phyloP scores from a whole-genome alignment of 495 filamentous ascomycete genomes.

The Polyplosphaeria fusca region DNA sequence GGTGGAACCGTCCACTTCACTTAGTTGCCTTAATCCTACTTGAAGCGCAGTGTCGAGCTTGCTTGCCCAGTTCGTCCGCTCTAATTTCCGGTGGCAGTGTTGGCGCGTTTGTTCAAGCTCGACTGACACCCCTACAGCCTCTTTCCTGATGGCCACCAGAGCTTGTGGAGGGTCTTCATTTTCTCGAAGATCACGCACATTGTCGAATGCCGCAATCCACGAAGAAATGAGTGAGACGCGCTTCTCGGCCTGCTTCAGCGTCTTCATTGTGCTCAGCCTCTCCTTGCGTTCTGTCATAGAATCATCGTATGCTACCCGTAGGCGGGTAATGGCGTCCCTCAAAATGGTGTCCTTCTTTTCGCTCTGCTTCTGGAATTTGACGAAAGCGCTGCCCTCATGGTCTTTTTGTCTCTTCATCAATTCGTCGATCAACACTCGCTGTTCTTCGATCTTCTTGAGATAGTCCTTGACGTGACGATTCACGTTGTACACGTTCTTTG shows the following conservation, averaged over 20 bases:
- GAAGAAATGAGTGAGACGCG: slow-evolving; percentile 77
- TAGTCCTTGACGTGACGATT: slow-evolving; percentile 99
- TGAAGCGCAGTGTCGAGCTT: slow-evolving; percentile 82
- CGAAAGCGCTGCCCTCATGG: slow-evolving; percentile 77
- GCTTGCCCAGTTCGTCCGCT: slow-evolving; percentile 80
- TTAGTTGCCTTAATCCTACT: slow-evolving; percentile 74
- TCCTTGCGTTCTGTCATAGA: slow-evolving; percentile 75
- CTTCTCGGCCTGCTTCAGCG: slow-evolving; percentile 76
- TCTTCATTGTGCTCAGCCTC: slow-evolving; percentile 74
- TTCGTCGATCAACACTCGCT: slow-evolving; percentile 89
- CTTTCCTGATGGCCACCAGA: slow-evolving; percentile 75
- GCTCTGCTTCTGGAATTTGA: slow-evolving; percentile 82
- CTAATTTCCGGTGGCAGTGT: slow-evolving; percentile 78
- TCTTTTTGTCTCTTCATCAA: slow-evolving; percentile 89
- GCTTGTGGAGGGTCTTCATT: slow-evolving; percentile 62
- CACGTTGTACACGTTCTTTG: slow-evolving; percentile 97
- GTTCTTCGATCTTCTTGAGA: slow-evolving; percentile 95
- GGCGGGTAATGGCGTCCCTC: slow-evolving; percentile 75
- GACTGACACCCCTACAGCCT: slow-evolving; percentile 78
- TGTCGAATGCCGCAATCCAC: slow-evolving; percentile 92
- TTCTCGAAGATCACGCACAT: slow-evolving; percentile 68
- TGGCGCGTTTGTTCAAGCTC: slow-evolving; percentile 87
- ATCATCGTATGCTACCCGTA: slow-evolving; percentile 82
- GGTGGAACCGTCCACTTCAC: slow-evolving; percentile 62
- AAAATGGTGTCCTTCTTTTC: slow-evolving; percentile 76